Base-by-base conservation (phyloP, 2,329 filamentous ascomycete species). In the Scytalidium sp. region DNA sequence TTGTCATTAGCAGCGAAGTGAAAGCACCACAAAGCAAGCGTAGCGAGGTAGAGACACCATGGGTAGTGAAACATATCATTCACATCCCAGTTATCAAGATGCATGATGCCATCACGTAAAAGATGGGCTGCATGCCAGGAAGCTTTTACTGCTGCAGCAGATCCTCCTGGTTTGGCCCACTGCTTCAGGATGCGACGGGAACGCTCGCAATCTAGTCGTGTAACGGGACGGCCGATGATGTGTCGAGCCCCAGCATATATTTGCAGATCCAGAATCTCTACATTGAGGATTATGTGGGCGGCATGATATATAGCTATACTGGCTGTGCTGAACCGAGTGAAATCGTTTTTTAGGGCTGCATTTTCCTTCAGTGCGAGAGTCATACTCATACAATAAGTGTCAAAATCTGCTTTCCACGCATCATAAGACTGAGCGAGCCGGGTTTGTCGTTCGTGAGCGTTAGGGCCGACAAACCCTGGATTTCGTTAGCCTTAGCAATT, bases 41-140 rank as follows among this genome's bases (percentile, higher is more conserved):
- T 81, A 0, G 78, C 78, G 1, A 85, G 66, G 56, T 84, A 84
- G 11, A 84, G 60, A 53, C 78, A 80, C 82, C 81, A 85, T 0
- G 80, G 78, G 17, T 83, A 79, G 57, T 84, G 80, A 59, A 84
- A 84, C 0, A 79, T 65, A 41, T 78, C 75, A 40, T 74, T 74
- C 2, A 75, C 71, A 19, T 79, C 76, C 50, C 73, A 75, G 29
- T 78, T 73, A 11, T 76, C 69, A 2, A 82, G 64, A 21, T 73
- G 71, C 27, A 71, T 64, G 8, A 76, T 70, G 0, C 76, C 75
- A 21, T 79, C 75, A 11, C 71, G 69, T 1, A 84, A 63, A 11
- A 84, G 66, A 2, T 64, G 65, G 0, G 80, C 77, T 0, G 80
- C 79, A 55, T 84, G 81, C 63, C 75, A 78, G 0, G 74, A 70